Evolutionary conservation across 352 stramenopile species (phyloP), one percentile per base, ranked within the genome.

Genomic region (Phytophthora constricta): DNA sequence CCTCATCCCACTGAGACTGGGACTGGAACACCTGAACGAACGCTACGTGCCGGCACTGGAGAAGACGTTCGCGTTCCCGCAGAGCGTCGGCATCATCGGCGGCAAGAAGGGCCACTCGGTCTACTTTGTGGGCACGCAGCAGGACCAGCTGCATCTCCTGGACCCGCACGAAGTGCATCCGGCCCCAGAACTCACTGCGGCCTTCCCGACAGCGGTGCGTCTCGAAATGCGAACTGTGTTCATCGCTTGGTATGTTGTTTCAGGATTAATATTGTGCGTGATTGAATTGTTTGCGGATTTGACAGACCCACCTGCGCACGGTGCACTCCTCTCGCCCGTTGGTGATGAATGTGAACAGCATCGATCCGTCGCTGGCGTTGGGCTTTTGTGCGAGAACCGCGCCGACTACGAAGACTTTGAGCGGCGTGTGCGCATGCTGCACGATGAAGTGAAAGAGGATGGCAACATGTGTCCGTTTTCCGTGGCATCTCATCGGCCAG

Each of bases 41-140:
- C 65, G 76, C 28, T 97, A 97, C 65, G 83, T 97, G 25, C 80
- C 82, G 16, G 80, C 84, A 22, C 55, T 97, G 17, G 61, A 88
- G 34, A 80, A 89, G 48, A 91, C 85, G 20, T 94, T 98, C 53
- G 70, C 80, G 57, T 94, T 99, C 42, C 90, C 91, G 14, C 93
- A 98, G 68, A 98, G 89, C 34, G 89, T 98, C 19, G 96, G 96
- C 9, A 96, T 99, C 67, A 89, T 99, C 28, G 96, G 96, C 39
- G 96, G 96, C 57, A 97, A 96, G 62, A 97, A 96, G 34, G 82
- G 93, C 8, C 93, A 98, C 76, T 98, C 96, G 11, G 87, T 98
- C 47, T 99, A 98, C 78, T 99, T 98, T 85, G 97, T 98, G 34
- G 95, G 93, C 27, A 83, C 91, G 5, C 86, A 97, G 62, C 82